Base-by-base conservation (phyloP, 257 asterid species). In the Linderniella brevidens region DNA sequence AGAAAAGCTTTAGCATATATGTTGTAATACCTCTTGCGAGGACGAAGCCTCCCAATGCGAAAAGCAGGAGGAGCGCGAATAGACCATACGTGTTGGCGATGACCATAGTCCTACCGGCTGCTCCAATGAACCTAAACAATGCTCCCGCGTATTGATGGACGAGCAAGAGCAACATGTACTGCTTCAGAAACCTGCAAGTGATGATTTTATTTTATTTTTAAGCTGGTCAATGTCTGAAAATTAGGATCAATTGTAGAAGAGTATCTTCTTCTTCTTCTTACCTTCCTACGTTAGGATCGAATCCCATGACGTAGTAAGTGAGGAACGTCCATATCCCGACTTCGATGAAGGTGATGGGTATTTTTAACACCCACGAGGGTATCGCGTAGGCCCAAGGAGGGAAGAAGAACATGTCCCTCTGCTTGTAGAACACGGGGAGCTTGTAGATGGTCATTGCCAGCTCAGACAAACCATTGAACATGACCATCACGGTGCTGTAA, bases 251-350 rank as follows among this genome's bases (percentile, higher is more conserved):
- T 13, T 37, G 11, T 37, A 11, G 43, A 39, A 1, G 13, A 39
- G 13, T 39, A 10, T 39, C 1, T 2, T 39, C 4, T 10, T 10
- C 3, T 10, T 39, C 15, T 35, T 2, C 8, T 42, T 56, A 67
- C 85, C 85, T 65, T 46, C 14, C 66, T 38, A 64, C 17, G 19
- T 57, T 67, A 12, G 90, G 73, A 65, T 69, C 83, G 43, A 25
- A 68, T 38, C 88, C 83, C 4, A 69, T 71, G 20, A 50, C 80
- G 45, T 74, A 78, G 51, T 78, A 78, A 41, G 83, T 71, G 41
- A 69, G 40, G 11, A 50, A 19, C 32, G 64, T 61, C 55, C 60
- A 71, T 0, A 45, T 55, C 0, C 57, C 69, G 5, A 62, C 53
- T 66, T 74, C 80, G 38, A 60, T 54, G 25, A 47, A 44, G 14